Evolutionary conservation across 2,329 filamentous ascomycete species (phyloP).

Genomic region (Cladorrhinum sp.): DNA sequence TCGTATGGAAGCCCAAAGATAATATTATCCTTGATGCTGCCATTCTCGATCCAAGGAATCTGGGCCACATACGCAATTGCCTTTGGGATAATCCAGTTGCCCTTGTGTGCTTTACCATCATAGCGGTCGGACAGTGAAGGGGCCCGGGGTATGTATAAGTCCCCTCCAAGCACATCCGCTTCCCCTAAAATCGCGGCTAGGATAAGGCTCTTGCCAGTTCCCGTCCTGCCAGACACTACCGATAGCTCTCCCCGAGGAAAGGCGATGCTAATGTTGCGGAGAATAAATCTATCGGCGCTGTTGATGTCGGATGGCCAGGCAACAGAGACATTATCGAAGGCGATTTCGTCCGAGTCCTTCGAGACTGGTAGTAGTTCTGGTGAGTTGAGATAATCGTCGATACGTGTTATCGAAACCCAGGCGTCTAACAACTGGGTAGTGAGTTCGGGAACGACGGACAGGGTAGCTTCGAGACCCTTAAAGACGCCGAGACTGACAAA

Average conservation of each 20-base stretch:
- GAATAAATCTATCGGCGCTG: constrained; percentile 60
- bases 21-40: constrained; percentile 73
- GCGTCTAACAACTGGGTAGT: constrained; percentile 69
- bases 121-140: constrained; percentile 56
- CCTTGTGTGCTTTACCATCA: constrained; percentile 58
- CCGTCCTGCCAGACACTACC: constrained; percentile 73
- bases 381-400: constrained; percentile 66
- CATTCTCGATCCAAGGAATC: constrained; percentile 83
- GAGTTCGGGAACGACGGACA: constrained; percentile 70
- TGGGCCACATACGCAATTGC: constrained; percentile 74
- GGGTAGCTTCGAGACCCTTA: constrained; percentile 66
- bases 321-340: constrained; percentile 65
- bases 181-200: constrained; percentile 73
- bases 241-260: constrained; percentile 69
- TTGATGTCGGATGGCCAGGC: constrained; percentile 69
- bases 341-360: constrained; percentile 55
- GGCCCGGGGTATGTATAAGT: constrained; percentile 53
- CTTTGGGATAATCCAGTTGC: constrained; percentile 66
- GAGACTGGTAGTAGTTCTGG: constrained; percentile 59
- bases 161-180: constrained; percentile 64
- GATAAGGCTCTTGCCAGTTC: constrained; percentile 73
- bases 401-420: constrained; percentile 65
- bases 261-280: constrained; percentile 61
- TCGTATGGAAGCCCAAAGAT: constrained; percentile 71
- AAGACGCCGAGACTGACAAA: constrained; percentile 77